Evolutionary conservation across 2,329 filamentous ascomycete species (phyloP), one percentile per base, ranked within the genome.

Genomic region (Ceratocystis colombiana): DNA sequence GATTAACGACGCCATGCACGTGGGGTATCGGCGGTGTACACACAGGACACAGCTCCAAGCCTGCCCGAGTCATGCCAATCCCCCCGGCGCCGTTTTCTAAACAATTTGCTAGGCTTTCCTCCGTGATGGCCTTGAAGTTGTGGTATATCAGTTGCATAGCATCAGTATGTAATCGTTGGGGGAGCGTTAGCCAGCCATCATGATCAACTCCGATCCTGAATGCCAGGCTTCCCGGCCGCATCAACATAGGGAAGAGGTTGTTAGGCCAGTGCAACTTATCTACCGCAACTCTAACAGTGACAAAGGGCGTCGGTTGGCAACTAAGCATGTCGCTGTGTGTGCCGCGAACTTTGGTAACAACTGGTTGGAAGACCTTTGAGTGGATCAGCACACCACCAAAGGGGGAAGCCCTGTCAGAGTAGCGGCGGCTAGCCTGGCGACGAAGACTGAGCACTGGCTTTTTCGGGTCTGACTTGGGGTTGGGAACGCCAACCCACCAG

Each of bases 111-210:
- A 59, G 55, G 55, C 55, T 33, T 59, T 59, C 55, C 33, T 59
- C 55, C 1, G 57, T 50, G 7, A 68, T 25, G 37, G 25, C n/a
- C 44, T 65, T 65, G 22, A 65, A 68, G 7, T 57, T 25, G 45
- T 68, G 64, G 28, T 63, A 65, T 8, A 65, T 48, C 20, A 64
- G 33, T 10, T 46, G 61, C 44, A 68, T 61, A 12, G 64, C 45
- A 15, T 66, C 64, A 5, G 64, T 22, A 33, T 68, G 50, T 17
- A 64, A 46, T 1, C 65, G 64, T 33, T 41, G 28, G 3, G 65
- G 67, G 6, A 68, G 44, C 20, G 53, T 57, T 15, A 68, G 28
- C 64, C 67, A 68, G 7, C 64, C 64, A 10, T 48, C 61, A 0
- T 10, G 8, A 12, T 45, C 62, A 28, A 61, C 25, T 25, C 44